Evolutionary conservation across 129 eudicot species (phyloP).

Genomic region (Apium graveolens): DNA sequence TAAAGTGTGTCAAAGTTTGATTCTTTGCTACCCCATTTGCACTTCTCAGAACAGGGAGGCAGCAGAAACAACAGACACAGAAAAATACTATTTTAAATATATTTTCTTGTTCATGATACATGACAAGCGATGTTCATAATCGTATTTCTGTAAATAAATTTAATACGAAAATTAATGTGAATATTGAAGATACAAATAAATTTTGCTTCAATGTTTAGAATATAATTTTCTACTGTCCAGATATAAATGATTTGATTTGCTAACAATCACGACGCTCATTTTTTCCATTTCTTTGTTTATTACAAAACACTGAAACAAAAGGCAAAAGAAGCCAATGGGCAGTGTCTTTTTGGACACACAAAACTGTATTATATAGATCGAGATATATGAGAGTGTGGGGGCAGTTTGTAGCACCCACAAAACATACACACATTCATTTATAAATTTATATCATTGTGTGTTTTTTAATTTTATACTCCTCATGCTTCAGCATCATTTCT

Average conservation of each 20-base stretch:
- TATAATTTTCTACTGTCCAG: too few relatives aligned
- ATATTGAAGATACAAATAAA: too few relatives aligned
- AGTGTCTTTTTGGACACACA: conserved; percentile 34
- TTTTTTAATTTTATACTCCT: neutral
- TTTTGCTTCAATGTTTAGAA: too few relatives aligned
- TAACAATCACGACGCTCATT: too few relatives aligned
- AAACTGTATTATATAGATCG: conserved; percentile 16
- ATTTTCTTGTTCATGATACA: too few relatives aligned
- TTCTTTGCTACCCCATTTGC: conserved; percentile 60
- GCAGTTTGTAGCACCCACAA: conserved; percentile 48
- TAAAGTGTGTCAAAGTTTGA: conserved; percentile 53
- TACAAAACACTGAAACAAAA: conserved; percentile 43
- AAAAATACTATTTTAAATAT: conserved; percentile 24
- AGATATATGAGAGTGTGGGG: conserved; percentile 19
- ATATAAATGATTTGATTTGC: too few relatives aligned
- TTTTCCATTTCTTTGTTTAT: neutral
- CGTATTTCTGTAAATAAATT: too few relatives aligned
- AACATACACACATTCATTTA: neutral
- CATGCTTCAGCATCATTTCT: conserved; percentile 2
- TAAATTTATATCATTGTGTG: neutral
- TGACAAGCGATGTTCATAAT: too few relatives aligned
- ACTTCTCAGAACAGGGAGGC: conserved; percentile 39
- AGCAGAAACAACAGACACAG: conserved; percentile 35
- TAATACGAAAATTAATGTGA: too few relatives aligned
- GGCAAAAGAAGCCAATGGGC: conserved; percentile 39